Evolutionary conservation across 1,284 basidiomycete species (phyloP), one percentile per base, ranked within the genome.

Genomic region (Sphagnurus paluster): DNA sequence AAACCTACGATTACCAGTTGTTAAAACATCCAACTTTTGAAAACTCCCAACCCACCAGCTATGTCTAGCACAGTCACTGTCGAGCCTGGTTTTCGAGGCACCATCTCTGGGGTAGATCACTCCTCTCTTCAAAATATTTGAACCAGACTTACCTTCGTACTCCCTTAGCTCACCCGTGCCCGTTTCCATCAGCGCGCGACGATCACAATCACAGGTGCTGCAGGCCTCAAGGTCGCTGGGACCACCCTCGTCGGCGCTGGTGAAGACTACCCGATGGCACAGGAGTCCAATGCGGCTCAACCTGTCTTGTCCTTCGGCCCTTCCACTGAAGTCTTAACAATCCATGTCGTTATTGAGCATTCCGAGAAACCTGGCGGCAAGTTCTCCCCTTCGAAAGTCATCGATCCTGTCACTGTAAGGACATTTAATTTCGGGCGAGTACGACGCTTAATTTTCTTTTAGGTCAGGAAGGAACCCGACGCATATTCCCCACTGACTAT

Each of bases 271-370:
- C 40, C 40, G 17, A 42, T 40, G 26, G 5, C 6, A 9, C 36
- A 43, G 37, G 44, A 46, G 28, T 13, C 23, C 11, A 42, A 50
- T 9, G 5, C 7, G 2, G 4, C 23, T 10, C 20, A 21, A 9
- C 13, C 19, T 17, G n/a, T 32, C 30, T 47, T 30, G 40, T 24
- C 36, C 20, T 47, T 43, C 24, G 49, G 49, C 16, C 49, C 49
- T 14, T 46, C 43, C 43, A 9, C 17, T 7, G 48, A 50, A 25
- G 9, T 8, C 11, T 36, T 39, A 19, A 24, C 19, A 2, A 2
- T 50, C 10, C 17, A 21, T 17, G 34, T 46, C 32, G 5, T 16
- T 28, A 39, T 50, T 14, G 48, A 47, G 20, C 13, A 39, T 16
- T 38, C 40, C 16, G 11, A 35, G 24, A 13, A 17, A 5, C 2